phyloP scores from a whole-genome alignment of 2,329 filamentous ascomycete genomes.

The Apiospora hydei region DNA sequence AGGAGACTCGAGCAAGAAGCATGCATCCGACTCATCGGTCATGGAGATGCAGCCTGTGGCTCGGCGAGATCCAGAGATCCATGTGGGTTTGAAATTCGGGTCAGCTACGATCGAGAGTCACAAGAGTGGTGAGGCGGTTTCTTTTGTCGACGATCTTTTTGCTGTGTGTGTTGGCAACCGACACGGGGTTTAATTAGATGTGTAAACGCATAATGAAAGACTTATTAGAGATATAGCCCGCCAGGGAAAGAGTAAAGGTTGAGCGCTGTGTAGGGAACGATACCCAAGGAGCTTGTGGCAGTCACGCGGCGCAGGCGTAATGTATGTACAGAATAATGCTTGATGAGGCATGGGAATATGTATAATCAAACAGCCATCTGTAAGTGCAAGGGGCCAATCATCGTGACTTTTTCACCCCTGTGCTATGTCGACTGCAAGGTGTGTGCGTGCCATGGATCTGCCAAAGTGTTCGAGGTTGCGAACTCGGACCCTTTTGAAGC shows the following conservation, averaged over 20 bases:
- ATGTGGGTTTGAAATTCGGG: conserved; percentile 35
- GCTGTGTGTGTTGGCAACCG: conserved; percentile 37
- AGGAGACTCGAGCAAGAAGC: conserved; percentile 23
- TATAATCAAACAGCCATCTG: background rate
- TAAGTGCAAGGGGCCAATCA: background rate
- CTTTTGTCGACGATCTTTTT: conserved; percentile 43
- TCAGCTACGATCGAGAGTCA: conserved; percentile 45
- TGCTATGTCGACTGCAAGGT: background rate
- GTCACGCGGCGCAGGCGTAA: background rate
- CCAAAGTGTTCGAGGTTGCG: background rate
- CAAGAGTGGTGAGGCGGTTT: conserved; percentile 41
- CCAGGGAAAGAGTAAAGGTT: background rate
- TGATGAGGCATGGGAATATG: background rate
- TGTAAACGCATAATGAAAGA: background rate
- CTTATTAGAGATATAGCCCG: conserved; percentile 10
- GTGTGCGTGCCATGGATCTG: background rate
- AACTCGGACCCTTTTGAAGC: background rate
- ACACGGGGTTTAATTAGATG: conserved; percentile 11
- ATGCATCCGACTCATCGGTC: conserved; percentile 28
- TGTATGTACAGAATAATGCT: background rate
- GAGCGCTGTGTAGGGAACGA: background rate
- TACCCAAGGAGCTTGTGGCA: background rate
- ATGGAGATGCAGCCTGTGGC: conserved; percentile 40
- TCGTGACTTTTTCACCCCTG: background rate
- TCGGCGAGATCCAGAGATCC: conserved; percentile 31